These are phyloP conservation scores for Podaxis sp. DNA, from an alignment of 768 basidiomycete species.

Conservation along the genomic window DNA sequence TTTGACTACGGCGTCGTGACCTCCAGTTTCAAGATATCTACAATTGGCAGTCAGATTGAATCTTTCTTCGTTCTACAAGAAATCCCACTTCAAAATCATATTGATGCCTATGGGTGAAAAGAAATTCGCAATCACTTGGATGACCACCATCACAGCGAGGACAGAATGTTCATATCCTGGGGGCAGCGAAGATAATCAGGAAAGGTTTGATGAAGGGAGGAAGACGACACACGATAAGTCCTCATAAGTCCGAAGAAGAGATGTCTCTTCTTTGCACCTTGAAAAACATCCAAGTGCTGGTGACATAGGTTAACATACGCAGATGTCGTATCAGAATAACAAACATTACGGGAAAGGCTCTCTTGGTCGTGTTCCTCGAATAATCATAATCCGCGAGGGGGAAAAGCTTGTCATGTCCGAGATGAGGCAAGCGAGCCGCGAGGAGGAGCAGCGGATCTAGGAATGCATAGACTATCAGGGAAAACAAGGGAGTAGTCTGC, in stretches of 20 bases:
- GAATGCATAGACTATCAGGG: conserved; percentile 48
- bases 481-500: conserved; percentile 50
- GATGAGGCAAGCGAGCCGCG: conserved; percentile 46
- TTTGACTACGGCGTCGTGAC: conserved; percentile 8
- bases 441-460: conserved; percentile 51
- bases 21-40: conserved; percentile 26
- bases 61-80: not conserved
- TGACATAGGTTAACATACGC: not conserved
- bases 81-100: conserved; percentile 29
- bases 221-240: conserved; percentile 27
- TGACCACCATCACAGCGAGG: conserved; percentile 19
- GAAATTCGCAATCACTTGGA: conserved; percentile 30
- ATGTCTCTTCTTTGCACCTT: conserved; percentile 39
- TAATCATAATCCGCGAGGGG: conserved; percentile 65
- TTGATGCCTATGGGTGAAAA: conserved; percentile 42
- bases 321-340: no score
- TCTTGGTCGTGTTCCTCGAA: conserved; percentile 27
- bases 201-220: not conserved
- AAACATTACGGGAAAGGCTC: conserved; percentile 24
- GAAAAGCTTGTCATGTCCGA: conserved; percentile 54
- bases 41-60: not conserved
- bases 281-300: conserved; percentile 39
- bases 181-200: conserved; percentile 23
- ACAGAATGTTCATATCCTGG: no score
- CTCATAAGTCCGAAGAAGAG: conserved; percentile 46